phyloP scores from a whole-genome alignment of 805 yeast species.

The Hanseniaspora lachancei region DNA sequence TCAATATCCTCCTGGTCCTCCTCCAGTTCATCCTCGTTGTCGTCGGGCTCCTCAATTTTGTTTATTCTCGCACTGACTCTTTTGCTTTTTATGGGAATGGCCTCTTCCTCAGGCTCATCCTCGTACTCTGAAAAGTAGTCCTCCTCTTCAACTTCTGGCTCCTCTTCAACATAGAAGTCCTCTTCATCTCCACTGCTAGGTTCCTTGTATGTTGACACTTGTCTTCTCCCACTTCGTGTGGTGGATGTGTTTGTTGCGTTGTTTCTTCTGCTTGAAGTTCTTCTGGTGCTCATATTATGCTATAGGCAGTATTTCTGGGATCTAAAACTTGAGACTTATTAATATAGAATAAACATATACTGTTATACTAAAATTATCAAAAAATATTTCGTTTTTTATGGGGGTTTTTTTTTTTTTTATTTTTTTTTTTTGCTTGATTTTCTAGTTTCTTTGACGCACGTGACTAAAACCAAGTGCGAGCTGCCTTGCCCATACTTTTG shows the following conservation, averaged over 20 bases:
- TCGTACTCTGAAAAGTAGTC: conserved; percentile 9
- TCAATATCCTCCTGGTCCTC: conserved; percentile 7
- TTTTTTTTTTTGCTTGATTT: too few relatives aligned
- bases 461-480: too few relatives aligned
- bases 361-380: too few relatives aligned
- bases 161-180: conserved; percentile 16
- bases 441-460: too few relatives aligned
- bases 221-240: background rate
- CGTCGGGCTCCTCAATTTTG: background rate
- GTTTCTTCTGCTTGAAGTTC: background rate
- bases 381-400: too few relatives aligned
- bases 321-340: too few relatives aligned
- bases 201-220: conserved; percentile 6
- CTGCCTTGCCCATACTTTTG: background rate
- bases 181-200: conserved; percentile 6
- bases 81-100: background rate
- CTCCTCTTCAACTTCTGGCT: conserved; percentile 18
- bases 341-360: too few relatives aligned
- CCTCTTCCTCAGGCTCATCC: conserved; percentile 10
- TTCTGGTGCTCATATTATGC: background rate
- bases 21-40: background rate
- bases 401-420: too few relatives aligned
- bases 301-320: background rate
- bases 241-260: background rate
- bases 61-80: background rate